Evolutionary conservation across 164 flowering plant genomes (phyloP).

Genomic region (Sedum album): DNA sequence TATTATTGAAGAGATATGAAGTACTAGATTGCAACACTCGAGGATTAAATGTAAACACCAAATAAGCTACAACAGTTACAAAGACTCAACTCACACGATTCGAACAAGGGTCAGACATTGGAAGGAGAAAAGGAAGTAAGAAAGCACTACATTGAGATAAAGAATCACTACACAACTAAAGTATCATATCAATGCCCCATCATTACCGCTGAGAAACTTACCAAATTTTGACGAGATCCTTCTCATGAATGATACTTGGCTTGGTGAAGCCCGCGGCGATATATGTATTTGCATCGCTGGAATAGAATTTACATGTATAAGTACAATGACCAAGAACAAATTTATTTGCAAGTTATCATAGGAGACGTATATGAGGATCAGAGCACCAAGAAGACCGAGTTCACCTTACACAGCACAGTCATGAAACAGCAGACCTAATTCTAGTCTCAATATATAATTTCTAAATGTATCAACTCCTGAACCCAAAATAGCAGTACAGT

Average conservation of each 20-base stretch:
- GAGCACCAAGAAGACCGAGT: no score
- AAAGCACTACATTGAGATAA: background rate
- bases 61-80: background rate
- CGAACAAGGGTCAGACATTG: background rate
- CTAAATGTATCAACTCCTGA: background rate
- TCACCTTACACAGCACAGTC: background rate
- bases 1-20: background rate
- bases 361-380: background rate
- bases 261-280: background rate
- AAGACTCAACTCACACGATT: background rate
- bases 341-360: background rate
- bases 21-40: background rate
- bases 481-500: background rate
- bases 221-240: background rate
- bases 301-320: background rate
- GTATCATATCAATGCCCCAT: background rate
- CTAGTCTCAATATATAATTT: background rate
- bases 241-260: constrained; percentile 1
- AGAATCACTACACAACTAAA: background rate
- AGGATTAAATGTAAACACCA: background rate
- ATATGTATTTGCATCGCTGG: background rate
- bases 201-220: background rate
- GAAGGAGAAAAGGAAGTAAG: background rate
- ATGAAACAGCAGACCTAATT: background rate
- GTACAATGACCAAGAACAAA: background rate